Conservation (phyloP, 2,329 filamentous ascomycete genomes). For the Mollisia scopiformis region DNA sequence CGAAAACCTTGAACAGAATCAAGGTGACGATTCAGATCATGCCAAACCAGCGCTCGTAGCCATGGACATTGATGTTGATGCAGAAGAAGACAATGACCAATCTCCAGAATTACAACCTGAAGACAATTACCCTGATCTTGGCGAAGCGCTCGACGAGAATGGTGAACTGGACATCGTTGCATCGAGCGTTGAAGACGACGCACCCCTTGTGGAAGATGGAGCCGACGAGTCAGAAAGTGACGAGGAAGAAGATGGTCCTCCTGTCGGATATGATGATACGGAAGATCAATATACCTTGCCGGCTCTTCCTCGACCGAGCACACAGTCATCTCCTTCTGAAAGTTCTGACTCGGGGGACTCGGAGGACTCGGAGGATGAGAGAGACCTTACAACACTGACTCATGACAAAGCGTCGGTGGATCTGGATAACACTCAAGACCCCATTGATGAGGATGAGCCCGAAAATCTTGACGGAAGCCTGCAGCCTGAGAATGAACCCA, state of each 20-base stretch:
- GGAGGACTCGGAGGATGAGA: constrained; percentile 2
- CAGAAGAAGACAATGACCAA: not conserved
- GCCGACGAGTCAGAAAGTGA: too few relatives aligned
- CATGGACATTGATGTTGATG: not conserved
- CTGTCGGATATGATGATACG: not conserved
- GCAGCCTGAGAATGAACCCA: not conserved
- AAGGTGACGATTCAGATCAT: too few relatives aligned
- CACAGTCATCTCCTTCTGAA: not conserved
- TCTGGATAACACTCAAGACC: not conserved
- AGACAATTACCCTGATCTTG: not conserved
- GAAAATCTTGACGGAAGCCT: not conserved
- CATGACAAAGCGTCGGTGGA: constrained; percentile 11
- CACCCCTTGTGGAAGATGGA: too few relatives aligned
- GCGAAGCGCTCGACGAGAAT: not conserved
- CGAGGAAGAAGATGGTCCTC: not conserved
- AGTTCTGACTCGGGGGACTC: not conserved
- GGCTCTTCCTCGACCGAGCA: not conserved
- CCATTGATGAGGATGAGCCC: not conserved
- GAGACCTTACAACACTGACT: not conserved
- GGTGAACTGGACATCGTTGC: not conserved
- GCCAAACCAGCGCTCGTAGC: not conserved
- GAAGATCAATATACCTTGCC: not conserved
- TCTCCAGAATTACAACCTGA: not conserved
- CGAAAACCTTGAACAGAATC: too few relatives aligned
- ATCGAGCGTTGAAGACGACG: not conserved